phyloP scores from a whole-genome alignment of 352 stramenopile genomes.

The Albugo laibachii region DNA sequence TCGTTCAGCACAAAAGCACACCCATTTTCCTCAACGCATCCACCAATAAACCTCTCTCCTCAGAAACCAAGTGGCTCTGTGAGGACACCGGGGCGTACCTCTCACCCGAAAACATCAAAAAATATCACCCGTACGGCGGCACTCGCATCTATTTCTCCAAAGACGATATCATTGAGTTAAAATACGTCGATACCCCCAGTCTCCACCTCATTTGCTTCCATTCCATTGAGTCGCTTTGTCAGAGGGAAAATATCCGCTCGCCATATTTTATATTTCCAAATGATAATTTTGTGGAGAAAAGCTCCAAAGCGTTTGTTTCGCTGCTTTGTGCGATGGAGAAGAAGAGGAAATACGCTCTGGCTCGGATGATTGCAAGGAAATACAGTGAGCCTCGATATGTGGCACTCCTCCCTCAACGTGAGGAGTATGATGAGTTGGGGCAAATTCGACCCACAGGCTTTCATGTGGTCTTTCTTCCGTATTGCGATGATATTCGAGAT shows the following conservation, averaged over 20 bases:
- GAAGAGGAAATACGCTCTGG: constrained; percentile 43
- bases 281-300: constrained; percentile 60
- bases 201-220: constrained; percentile 73
- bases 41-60: constrained; percentile 56
- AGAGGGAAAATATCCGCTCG: constrained; percentile 44
- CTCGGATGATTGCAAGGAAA: constrained; percentile 46
- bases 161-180: constrained; percentile 66
- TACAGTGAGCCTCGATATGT: constrained; percentile 58
- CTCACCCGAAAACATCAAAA: constrained; percentile 50
- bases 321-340: constrained; percentile 41
- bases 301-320: constrained; percentile 40
- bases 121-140: constrained; percentile 47
- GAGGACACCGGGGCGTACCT: constrained; percentile 61
- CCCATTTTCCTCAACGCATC: constrained; percentile 40
- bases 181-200: constrained; percentile 48
- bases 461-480: constrained; percentile 58
- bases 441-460: constrained; percentile 64
- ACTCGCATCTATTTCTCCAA: constrained; percentile 61
- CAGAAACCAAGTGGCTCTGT: constrained; percentile 71
- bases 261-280: constrained; percentile 72
- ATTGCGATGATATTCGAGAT: constrained; percentile 64
- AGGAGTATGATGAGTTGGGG: constrained; percentile 50
- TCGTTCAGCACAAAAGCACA: constrained; percentile 38
- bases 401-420: constrained; percentile 53
- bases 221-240: constrained; percentile 26